These are phyloP conservation scores for Blumeria graminis DNA, from an alignment of 2,329 filamentous ascomycete genomes.

Conservation along the genomic window DNA sequence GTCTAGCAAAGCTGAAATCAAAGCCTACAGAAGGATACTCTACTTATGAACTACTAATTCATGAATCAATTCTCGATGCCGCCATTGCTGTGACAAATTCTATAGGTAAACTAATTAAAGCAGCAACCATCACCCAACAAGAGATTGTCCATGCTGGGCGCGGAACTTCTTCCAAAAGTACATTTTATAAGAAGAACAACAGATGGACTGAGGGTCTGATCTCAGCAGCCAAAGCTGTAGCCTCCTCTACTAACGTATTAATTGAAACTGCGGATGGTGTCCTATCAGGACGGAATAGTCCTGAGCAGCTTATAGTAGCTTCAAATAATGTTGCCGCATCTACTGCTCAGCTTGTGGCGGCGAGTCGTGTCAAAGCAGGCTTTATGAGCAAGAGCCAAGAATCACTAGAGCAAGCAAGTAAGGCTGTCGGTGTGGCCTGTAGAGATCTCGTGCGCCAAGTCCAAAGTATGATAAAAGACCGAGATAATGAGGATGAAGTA, in stretches of 20 bases:
- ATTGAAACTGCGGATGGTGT: slow-evolving; percentile 97
- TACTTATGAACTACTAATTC: slow-evolving; percentile 87
- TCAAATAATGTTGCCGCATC: slow-evolving; percentile 92
- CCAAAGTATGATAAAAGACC: slow-evolving; percentile 77
- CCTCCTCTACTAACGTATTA: slow-evolving; percentile 74
- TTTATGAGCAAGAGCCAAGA: slow-evolving; percentile 98
- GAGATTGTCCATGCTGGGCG: slow-evolving; percentile 90
- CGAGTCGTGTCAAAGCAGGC: slow-evolving; percentile 83
- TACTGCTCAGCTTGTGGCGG: slow-evolving; percentile 88
- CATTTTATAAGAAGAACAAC: slow-evolving; percentile 99
- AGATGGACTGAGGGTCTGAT: slow-evolving; percentile 96
- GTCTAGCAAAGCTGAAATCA: slow-evolving; percentile 77
- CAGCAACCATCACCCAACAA: slow-evolving; percentile 74
- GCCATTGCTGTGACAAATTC: slow-evolving; percentile 84
- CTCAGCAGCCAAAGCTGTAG: slow-evolving; percentile 89
- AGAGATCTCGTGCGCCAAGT: slow-evolving; percentile 75
- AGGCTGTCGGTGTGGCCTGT: slow-evolving; percentile 78
- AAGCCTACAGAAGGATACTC: slow-evolving; percentile 92
- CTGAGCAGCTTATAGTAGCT: slow-evolving; percentile 91
- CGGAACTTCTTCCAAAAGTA: slow-evolving; percentile 64
- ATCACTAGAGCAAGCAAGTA: slow-evolving; percentile 67
- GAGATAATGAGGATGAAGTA: slow-evolving; percentile 55
- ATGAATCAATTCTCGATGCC: slow-evolving; percentile 83
- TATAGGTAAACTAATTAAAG: slow-evolving; percentile 84
- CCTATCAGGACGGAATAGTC: slow-evolving; percentile 71